These are phyloP conservation scores for Kodamaea nitidulidarum DNA, from an alignment of 805 yeast genomes.

Conservation along the genomic window DNA sequence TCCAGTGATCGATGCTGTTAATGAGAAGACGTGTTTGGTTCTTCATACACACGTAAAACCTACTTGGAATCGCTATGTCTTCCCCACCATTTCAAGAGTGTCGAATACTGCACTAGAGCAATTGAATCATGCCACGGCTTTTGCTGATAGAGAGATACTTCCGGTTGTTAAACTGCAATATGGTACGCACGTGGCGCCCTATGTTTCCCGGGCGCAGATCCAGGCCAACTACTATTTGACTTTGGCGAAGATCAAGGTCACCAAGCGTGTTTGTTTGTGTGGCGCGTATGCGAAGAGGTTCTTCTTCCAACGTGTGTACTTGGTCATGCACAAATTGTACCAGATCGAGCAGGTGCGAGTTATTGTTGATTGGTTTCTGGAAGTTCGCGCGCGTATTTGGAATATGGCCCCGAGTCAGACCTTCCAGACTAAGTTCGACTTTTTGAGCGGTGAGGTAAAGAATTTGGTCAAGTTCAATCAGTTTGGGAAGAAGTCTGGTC, in stretches of 20 bases:
- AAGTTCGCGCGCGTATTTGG: background rate
- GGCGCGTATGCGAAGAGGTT: background rate
- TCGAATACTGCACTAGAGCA: background rate
- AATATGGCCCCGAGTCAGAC: constrained; percentile 2
- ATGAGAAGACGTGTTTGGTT: constrained; percentile 9
- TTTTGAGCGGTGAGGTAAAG: constrained; percentile 23
- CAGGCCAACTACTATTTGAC: background rate
- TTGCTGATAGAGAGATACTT: constrained; percentile 2
- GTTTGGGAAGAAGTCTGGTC: constrained; percentile 8
- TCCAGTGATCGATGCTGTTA: constrained; percentile 5
- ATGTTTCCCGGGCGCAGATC: background rate
- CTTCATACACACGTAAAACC: constrained; percentile 9
- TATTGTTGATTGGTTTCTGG: constrained; percentile 1
- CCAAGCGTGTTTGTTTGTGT: background rate
- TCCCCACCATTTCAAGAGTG: background rate
- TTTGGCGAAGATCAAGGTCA: background rate
- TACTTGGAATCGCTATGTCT: constrained; percentile 2
- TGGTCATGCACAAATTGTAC: constrained; percentile 1
- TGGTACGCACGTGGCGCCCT: constrained; percentile 5
- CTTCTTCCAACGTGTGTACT: background rate
- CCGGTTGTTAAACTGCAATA: background rate
- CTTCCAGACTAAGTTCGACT: constrained; percentile 20
- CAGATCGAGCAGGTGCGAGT: background rate
- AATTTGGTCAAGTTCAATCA: constrained; percentile 21
- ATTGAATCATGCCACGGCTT: background rate